Conservation (phyloP, 2,329 filamentous ascomycete species). For the Cucurbitaria berberidis region DNA sequence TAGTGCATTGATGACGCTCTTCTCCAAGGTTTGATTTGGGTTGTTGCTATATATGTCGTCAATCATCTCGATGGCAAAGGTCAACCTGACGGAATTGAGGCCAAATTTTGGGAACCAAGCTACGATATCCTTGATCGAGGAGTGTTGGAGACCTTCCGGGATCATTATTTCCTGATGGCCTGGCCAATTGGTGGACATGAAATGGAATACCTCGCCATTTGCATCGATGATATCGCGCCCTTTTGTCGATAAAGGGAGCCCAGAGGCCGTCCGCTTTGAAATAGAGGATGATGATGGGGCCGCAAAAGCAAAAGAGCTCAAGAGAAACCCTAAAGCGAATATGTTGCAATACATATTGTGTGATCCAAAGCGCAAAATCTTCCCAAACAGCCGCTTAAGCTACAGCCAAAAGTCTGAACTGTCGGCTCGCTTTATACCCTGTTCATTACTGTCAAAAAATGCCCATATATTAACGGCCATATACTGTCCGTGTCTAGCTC, state of each 20-base stretch:
- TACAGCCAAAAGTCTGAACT: background rate
- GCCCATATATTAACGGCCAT: conserved; percentile 45
- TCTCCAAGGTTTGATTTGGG: conserved; percentile 40
- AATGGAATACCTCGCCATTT: conserved; percentile 46
- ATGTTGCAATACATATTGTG: conserved; percentile 24
- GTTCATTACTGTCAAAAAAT: background rate
- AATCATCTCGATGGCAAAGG: conserved; percentile 69
- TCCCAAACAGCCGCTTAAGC: background rate
- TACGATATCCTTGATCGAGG: conserved; percentile 62
- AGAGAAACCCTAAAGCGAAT: conserved; percentile 12
- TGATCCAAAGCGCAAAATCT: conserved; percentile 10
- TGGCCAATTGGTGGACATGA: conserved; percentile 67
- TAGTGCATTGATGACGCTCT: conserved; percentile 43
- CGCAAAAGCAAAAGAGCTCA: conserved; percentile 20
- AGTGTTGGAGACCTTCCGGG: conserved; percentile 68
- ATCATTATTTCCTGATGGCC: conserved; percentile 68
- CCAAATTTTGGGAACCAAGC: conserved; percentile 64
- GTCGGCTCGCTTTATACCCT: conserved; percentile 13
- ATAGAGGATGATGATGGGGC: conserved; percentile 16
- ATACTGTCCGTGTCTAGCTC: conserved; percentile 24
- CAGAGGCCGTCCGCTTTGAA: conserved; percentile 22
- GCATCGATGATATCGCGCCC: conserved; percentile 44
- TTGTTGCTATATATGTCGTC: conserved; percentile 51
- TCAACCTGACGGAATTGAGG: conserved; percentile 68
- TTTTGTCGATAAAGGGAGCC: conserved; percentile 38